Evolutionary conservation across 371 early-diverging fungal species (phyloP), one percentile per base, ranked within the genome.

Genomic region (Zopfochytrium polystomum): DNA sequence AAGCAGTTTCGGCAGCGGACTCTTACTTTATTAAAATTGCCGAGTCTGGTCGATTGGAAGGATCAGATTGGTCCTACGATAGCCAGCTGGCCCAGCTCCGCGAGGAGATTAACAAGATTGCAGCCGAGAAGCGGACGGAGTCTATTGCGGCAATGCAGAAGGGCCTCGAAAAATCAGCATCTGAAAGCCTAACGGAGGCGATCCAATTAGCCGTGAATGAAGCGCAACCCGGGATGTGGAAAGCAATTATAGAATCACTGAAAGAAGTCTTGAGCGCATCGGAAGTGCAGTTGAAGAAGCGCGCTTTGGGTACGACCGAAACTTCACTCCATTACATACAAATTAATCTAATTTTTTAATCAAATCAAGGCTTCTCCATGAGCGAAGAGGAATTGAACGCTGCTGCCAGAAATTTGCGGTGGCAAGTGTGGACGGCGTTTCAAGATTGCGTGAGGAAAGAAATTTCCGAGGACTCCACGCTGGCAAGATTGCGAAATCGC

Each of bases 81-180:
- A 81, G 88, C 57, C 88, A 90, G 52, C 65, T 70, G 33, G 63
- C 66, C n/a, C 80, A 83, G 45, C 78, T 95, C 32, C 72, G 80
- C 33, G 73, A 75, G 30, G 90, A 85, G 27, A 75, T 95, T 32
- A 77, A 80, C 11, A 81, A 87, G 29, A 76, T 86, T 3, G 83
- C 87, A 0, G 70, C 75, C 2, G 77, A 80, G 58, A 85, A 88
- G 63, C 79, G 90, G 15, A 72, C 72, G 29, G 88, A 89, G 55
- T 95, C 92, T 65, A 78, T 94, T 49, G 85, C 82, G 62, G 89
- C 88, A 65, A 84, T 90, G 83, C 71, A 86, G 60, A 79, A 81
- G 44, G 67, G 66, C 4, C 66, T 90, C 60, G 84, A 87, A 70
- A 87, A 87, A 67, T 74, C 74, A 47, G 76, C 90, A 11, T 75